A percentile compares a stretch with the other conserved stretches of the same genome.
These are phyloP conservation scores for Monosporozyma solicola DNA, from an alignment of 805 yeast species.

Conservation along the genomic window DNA sequence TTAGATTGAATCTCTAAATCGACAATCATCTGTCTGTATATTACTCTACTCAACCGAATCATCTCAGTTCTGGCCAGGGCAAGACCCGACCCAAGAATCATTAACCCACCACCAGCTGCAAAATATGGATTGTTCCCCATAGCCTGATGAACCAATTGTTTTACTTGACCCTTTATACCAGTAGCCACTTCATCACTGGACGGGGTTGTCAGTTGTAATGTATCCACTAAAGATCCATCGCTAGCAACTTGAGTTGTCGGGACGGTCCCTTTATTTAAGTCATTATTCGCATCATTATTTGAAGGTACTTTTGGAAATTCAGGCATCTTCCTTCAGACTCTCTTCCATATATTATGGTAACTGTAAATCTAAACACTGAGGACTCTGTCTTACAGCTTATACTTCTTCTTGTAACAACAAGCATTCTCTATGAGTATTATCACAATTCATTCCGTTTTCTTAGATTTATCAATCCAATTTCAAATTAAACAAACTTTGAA, in stretches of 20 bases:
- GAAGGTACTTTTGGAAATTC: background rate
- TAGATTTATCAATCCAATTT: background rate
- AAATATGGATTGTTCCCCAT: constrained; percentile 81
- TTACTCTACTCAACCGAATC: constrained; percentile 50
- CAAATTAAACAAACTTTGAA: background rate
- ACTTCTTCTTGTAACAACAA: background rate
- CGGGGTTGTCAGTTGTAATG: background rate
- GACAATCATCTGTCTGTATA: constrained; percentile 76
- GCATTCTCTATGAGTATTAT: too few relatives aligned
- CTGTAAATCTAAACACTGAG: background rate
- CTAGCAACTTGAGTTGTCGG: background rate
- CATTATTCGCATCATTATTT: background rate
- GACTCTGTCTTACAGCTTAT: background rate
- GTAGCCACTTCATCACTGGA: background rate
- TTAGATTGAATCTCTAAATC: constrained; percentile 90
- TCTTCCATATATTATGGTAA: background rate
- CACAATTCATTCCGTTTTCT: background rate
- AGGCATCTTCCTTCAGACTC: background rate
- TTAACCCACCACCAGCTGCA: constrained; percentile 97
- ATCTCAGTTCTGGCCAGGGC: constrained; percentile 69
- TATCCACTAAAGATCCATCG: background rate
- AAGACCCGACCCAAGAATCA: constrained; percentile 86
- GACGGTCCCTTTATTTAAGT: background rate
- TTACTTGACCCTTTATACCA: background rate
- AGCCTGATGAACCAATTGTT: constrained; percentile 39